These are phyloP conservation scores for Botryotinia calthae DNA, from an alignment of 2,329 filamentous ascomycete genomes.

Conservation along the genomic window DNA sequence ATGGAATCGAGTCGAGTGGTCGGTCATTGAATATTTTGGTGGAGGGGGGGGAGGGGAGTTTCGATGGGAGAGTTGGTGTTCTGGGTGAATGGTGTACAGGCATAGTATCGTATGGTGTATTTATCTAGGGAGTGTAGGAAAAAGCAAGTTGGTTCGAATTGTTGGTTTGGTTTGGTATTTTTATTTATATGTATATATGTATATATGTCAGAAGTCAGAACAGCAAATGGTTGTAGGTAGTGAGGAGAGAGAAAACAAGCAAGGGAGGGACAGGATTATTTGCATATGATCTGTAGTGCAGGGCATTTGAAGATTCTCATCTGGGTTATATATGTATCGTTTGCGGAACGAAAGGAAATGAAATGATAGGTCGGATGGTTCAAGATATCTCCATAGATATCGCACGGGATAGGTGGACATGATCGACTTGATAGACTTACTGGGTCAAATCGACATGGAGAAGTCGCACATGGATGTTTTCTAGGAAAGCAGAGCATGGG, in stretches of 20 bases:
- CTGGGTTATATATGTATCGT: neutral
- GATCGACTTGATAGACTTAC: neutral
- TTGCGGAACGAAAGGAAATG: neutral
- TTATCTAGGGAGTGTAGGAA: neutral
- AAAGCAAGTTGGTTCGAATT: neutral
- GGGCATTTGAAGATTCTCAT: neutral
- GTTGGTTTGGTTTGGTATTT: neutral
- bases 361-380: neutral
- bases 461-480: neutral
- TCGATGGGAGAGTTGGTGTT: neutral
- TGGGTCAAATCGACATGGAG: neutral
- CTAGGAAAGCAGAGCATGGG: neutral
- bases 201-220: neutral
- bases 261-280: neutral
- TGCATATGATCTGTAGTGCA: neutral
- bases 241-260: neutral
- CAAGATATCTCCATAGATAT: neutral
- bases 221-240: neutral
- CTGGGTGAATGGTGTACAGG: neutral
- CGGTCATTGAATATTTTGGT: neutral
- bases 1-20: neutral
- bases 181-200: neutral
- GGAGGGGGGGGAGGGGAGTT: neutral
- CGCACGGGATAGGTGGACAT: neutral
- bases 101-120: neutral